A percentile compares a stretch with the other conserved stretches of the same genome.
These are phyloP conservation scores for Exophiala sideris DNA, from an alignment of 2,329 filamentous ascomycete genomes.

Conservation along the genomic window DNA sequence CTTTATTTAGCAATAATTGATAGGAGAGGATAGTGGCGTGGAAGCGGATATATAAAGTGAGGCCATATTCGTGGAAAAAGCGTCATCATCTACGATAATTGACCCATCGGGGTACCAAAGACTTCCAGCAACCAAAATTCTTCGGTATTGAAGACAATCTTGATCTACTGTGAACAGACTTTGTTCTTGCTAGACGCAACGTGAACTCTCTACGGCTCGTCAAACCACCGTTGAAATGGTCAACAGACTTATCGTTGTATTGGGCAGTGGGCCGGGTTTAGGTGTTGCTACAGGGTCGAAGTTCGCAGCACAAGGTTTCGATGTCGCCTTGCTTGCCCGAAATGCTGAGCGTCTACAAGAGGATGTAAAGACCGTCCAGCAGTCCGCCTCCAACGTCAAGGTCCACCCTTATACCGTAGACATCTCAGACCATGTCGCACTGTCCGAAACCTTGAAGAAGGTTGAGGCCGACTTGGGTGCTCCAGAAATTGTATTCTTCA, in stretches of 20 bases:
- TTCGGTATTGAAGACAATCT: no score
- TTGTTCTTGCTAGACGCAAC: no score
- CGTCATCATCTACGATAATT: no score
- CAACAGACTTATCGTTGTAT: constrained; percentile 14
- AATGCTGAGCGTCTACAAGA: constrained; percentile 10
- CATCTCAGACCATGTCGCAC: constrained; percentile 12
- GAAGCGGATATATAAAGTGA: no score
- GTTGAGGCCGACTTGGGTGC: constrained; percentile 11
- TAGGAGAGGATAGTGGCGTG: no score
- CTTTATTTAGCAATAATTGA: no score
- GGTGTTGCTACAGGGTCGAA: constrained; percentile 11
- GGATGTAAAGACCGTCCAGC: constrained; percentile 11
- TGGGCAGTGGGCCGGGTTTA: constrained; percentile 20
- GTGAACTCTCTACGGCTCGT: no score
- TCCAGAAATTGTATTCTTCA: constrained; percentile 21
- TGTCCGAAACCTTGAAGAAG: constrained; percentile 7
- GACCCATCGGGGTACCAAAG: no score
- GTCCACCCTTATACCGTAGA: constrained; percentile 16
- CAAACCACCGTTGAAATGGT: background rate
- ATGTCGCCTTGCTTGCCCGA: constrained; percentile 17
- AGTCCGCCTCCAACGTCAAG: constrained; percentile 2
- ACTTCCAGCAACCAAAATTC: no score
- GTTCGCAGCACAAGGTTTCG: constrained; percentile 17
- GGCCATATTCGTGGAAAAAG: no score
- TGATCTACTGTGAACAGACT: no score